A percentile compares a stretch with the other conserved stretches of the same genome.
Evolutionary conservation across 768 basidiomycete species (phyloP).

Genomic region (Tephrocybe rancida): DNA sequence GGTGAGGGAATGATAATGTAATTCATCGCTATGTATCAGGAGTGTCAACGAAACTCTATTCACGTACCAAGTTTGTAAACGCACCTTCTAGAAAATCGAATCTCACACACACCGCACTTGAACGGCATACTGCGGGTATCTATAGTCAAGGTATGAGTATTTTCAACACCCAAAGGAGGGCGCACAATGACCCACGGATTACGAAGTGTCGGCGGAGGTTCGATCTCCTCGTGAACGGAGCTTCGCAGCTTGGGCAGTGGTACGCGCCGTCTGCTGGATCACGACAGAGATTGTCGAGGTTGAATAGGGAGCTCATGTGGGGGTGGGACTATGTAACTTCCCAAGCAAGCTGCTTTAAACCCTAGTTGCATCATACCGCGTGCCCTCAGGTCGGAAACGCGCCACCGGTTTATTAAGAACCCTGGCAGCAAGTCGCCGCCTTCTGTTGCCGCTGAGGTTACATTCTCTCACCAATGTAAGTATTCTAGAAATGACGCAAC

Average conservation of each 20-base stretch:
- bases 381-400: not conserved
- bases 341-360: not conserved
- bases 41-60: too few species aligned
- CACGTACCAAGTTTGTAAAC: too few species aligned
- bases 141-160: not conserved
- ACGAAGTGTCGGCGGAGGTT: slow-evolving; percentile 37
- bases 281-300: slow-evolving; percentile 33
- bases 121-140: slow-evolving; percentile 12
- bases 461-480: not conserved
- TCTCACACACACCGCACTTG: slow-evolving; percentile 5
- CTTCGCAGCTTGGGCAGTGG: slow-evolving; percentile 36
- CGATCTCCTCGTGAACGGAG: slow-evolving; percentile 37
- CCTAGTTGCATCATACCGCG: not conserved
- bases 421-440: not conserved
- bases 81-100: slow-evolving; percentile 9
- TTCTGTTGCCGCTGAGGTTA: slow-evolving; percentile 5
- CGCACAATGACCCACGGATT: slow-evolving; percentile 28
- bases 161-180: not conserved
- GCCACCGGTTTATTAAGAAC: not conserved
- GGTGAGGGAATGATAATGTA: slow-evolving; percentile 9
- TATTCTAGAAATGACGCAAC: slow-evolving; percentile 8
- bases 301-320: slow-evolving; percentile 10
- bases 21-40: slow-evolving; percentile 16
- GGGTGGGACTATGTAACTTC: not conserved
- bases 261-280: slow-evolving; percentile 35